Conservation (phyloP, 306 rosid species). For the Cicer yamashitae region DNA sequence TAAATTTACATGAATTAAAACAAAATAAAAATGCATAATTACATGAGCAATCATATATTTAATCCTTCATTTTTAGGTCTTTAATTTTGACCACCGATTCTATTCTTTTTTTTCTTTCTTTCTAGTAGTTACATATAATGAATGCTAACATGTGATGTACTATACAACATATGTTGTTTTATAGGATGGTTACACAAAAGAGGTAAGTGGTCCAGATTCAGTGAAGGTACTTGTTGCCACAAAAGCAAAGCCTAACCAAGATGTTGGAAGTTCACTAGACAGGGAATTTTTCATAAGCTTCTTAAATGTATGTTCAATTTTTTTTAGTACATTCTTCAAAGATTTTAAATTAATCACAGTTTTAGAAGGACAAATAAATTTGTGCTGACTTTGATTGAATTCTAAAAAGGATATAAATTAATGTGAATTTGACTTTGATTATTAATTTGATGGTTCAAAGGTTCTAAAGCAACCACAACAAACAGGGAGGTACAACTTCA, state of each 20-base stretch:
- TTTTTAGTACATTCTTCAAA: constrained; percentile 1
- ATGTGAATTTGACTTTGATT: constrained; percentile 3
- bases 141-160: constrained; percentile 34
- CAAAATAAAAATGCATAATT: no score
- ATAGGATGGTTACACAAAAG: constrained; percentile 88
- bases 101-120: background rate
- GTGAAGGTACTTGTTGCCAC: constrained; percentile 90
- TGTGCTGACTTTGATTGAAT: background rate
- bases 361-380: background rate
- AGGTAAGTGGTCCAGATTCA: constrained; percentile 65
- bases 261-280: constrained; percentile 61
- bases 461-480: constrained; percentile 48
- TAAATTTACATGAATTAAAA: no score
- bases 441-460: constrained; percentile 40
- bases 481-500: constrained; percentile 78
- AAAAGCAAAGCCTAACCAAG: constrained; percentile 76
- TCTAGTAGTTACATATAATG: background rate
- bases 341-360: background rate
- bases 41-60: no score
- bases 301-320: constrained; percentile 64
- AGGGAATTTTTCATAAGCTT: constrained; percentile 74
- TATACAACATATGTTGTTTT: constrained; percentile 40
- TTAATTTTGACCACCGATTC: background rate
- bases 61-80: no score
- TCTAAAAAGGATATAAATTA: constrained; percentile 29